Base-by-base conservation (phyloP, 2,329 filamentous ascomycete genomes). In the Cordyceps pruinosa region DNA sequence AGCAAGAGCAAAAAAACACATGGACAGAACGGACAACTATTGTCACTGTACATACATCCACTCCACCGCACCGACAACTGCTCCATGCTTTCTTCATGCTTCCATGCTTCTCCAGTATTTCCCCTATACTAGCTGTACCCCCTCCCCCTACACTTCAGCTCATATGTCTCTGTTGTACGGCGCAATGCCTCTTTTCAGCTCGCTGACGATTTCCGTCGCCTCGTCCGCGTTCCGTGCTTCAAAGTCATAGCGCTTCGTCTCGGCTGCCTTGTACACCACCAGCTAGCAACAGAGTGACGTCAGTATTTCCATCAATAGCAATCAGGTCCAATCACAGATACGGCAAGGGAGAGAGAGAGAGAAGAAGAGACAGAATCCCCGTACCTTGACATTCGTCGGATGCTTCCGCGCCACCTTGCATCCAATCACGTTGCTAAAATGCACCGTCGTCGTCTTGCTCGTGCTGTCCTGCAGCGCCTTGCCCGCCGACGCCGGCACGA, bases 231-330 rank as follows among this genome's bases (percentile, higher is more conserved):
- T 87, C 62, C 81, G 83, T n/a, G 88, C 85, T 71, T 93, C 89
- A 68, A 94, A 94, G 62, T 94, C 89, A 70, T 94, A 94, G 59
- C 89, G 74, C 73, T 93, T 93, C 60, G 81, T 86, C 72, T 92
- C 89, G 2, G 84, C 83, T 49, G 86, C 84, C 68, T 85, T 87
- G 70, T 87, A 92, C 23, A 93, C 86, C 54, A 90, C 77, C 25
- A 86, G 73, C 83, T 86, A 61, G 61, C 30, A 3, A 21, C 17
- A 30, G 13, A 21, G 13, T 51, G 51, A 56, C 35, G 53, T 56
- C 53, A 56, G 53, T 28, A 46, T 19, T n/a, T n/a, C 2, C 7
- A 35, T 28, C 30, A 19, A 13, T 3, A n/a, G 12, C 28, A 25
- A 41, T 10, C 37, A 10, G 37, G 19, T 17, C 8, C n/a, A 10